Conservation (phyloP, 306 rosid species). For the Vigna nakashimae region DNA sequence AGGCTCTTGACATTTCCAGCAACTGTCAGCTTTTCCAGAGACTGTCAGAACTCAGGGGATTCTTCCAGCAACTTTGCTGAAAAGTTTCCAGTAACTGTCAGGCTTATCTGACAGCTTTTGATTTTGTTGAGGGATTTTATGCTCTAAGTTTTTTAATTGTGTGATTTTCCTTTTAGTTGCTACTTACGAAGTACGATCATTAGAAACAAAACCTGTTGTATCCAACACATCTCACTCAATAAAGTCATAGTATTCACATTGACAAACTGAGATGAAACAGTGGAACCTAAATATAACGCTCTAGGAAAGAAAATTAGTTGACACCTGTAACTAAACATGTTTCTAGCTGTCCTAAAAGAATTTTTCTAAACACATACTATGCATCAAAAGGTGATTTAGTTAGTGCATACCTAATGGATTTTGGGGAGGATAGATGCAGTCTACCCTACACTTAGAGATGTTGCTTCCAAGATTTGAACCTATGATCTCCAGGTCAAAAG, state of each 20-base stretch:
- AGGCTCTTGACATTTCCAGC: too few relatives aligned
- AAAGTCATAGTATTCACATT: not conserved
- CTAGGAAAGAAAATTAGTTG: slow-evolving; percentile 4
- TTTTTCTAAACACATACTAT: not conserved
- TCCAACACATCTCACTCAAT: slow-evolving; percentile 4
- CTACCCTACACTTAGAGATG: not conserved
- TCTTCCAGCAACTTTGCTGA: too few relatives aligned
- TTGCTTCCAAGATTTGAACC: slow-evolving; percentile 1
- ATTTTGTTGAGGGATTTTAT: too few relatives aligned
- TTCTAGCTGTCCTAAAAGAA: not conserved
- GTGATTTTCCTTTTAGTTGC: slow-evolving; percentile 16
- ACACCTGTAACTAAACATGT: slow-evolving; percentile 27
- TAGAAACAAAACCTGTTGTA: not conserved
- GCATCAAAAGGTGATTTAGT: not conserved
- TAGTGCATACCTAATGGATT: not conserved
- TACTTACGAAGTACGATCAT: slow-evolving; percentile 4
- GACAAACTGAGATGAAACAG: not conserved
- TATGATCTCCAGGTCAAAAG: not conserved
- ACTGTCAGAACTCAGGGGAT: too few relatives aligned
- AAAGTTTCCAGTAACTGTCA: too few relatives aligned
- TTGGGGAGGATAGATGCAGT: not conserved
- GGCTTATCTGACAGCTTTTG: too few relatives aligned
- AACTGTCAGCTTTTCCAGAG: too few relatives aligned
- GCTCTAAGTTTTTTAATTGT: not conserved
- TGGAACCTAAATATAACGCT: slow-evolving; percentile 4